A percentile compares a stretch with the other conserved stretches of the same genome.
phyloP scores from a whole-genome alignment of 2,329 filamentous ascomycete species.

The Gaeumannomyces sp. region DNA sequence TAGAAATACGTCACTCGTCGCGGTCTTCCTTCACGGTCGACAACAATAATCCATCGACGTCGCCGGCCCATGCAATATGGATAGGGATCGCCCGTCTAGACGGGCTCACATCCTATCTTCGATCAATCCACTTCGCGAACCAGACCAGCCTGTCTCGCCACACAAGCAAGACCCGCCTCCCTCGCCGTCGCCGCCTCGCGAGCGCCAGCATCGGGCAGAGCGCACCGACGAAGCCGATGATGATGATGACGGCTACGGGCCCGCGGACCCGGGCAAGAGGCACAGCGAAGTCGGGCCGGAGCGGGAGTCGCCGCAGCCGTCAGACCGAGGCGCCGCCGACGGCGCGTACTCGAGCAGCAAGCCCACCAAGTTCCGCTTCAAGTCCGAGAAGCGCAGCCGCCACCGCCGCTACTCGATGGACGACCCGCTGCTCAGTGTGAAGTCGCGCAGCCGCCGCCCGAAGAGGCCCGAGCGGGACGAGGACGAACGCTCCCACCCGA shows the following conservation, averaged over 20 bases:
- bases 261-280: background rate
- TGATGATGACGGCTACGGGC: background rate
- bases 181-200: constrained; percentile 6
- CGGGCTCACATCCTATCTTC: constrained; percentile 45
- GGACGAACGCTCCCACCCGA: constrained; percentile 19
- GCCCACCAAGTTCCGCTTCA: constrained; percentile 34
- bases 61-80: background rate
- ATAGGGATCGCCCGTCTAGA: constrained; percentile 19
- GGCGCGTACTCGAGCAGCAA: constrained; percentile 6
- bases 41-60: background rate
- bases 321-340: background rate
- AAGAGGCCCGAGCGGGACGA: constrained; percentile 9
- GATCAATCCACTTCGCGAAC: constrained; percentile 33
- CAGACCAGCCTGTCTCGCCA: constrained; percentile 3
- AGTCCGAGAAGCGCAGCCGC: constrained; percentile 27
- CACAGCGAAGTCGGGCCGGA: background rate
- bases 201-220: background rate
- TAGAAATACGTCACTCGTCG: background rate
- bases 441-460: constrained; percentile 15
- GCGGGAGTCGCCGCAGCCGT: constrained; percentile 10
- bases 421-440: background rate
- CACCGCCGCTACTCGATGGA: constrained; percentile 13
- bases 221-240: background rate
- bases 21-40: background rate
- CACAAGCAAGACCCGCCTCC: constrained; percentile 4